phyloP scores from a whole-genome alignment of 2,329 filamentous ascomycete genomes.

The Zalaria obscura region DNA sequence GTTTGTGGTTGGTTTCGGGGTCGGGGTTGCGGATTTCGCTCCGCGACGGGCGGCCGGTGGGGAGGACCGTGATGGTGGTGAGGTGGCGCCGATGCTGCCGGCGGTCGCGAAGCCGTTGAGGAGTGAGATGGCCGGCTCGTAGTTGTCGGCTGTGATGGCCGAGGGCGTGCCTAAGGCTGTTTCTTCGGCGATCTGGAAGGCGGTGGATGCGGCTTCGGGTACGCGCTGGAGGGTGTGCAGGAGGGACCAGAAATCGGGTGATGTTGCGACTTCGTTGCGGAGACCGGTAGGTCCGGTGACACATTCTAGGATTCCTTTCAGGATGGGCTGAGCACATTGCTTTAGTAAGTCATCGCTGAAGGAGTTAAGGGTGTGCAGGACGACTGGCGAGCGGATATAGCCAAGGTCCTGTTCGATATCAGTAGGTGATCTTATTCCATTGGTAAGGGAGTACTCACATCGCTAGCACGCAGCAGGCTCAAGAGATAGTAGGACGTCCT shows the following conservation, averaged over 20 bases:
- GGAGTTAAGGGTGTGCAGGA: slow-evolving; percentile 81
- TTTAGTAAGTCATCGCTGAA: slow-evolving; percentile 66
- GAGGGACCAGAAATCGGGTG: slow-evolving; percentile 93
- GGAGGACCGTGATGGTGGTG: slow-evolving; percentile 46
- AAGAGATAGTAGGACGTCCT: slow-evolving; percentile 79
- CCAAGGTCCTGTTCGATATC: slow-evolving; percentile 53
- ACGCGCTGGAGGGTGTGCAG: slow-evolving; percentile 60
- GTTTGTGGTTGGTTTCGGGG: slow-evolving; percentile 8
- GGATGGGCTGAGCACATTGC: slow-evolving; percentile 59
- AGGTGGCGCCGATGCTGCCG: slow-evolving; percentile 55
- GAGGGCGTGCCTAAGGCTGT: slow-evolving; percentile 58
- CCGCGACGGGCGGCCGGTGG: slow-evolving; percentile 1
- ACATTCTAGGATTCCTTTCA: slow-evolving; percentile 68
- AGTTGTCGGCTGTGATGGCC: slow-evolving; percentile 88
- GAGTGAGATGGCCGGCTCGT: slow-evolving; percentile 71
- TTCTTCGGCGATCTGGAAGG: slow-evolving; percentile 77
- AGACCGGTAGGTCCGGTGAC: slow-evolving; percentile 65
- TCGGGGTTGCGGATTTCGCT: slow-evolving; percentile 35
- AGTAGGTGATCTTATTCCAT: slow-evolving; percentile 1
- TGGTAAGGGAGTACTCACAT: slow-evolving; percentile 43
- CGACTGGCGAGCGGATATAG: slow-evolving; percentile 80
- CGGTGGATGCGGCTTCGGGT: slow-evolving; percentile 53
- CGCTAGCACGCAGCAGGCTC: slow-evolving; percentile 66
- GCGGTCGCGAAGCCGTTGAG: slow-evolving; percentile 83
- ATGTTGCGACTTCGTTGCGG: slow-evolving; percentile 85